phyloP scores from a whole-genome alignment of 2,329 filamentous ascomycete genomes.

The Pseudopithomyces maydicus region DNA sequence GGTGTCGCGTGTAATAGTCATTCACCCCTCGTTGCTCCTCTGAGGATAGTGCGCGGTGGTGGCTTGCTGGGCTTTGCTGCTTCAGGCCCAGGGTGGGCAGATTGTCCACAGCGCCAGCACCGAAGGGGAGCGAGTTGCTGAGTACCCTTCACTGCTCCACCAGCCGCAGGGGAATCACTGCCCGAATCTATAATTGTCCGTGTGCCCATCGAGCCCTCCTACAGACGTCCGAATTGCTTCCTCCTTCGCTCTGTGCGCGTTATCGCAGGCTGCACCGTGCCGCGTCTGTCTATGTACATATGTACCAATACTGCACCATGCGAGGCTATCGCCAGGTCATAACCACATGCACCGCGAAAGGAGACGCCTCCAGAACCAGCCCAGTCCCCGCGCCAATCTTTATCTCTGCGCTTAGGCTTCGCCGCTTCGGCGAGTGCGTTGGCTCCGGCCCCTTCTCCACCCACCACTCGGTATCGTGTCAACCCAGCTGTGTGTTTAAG shows the following conservation, averaged over 20 bases:
- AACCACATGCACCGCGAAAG: not conserved
- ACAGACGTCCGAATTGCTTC: not conserved
- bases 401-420: not conserved
- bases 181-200: not conserved
- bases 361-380: not conserved
- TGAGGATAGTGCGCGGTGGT: conserved; percentile 1
- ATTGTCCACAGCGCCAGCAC: not conserved
- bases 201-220: not conserved
- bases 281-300: too few relatives aligned
- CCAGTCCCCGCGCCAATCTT: too few relatives aligned
- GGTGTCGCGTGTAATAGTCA: not conserved
- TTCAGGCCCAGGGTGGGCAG: not conserved
- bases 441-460: not conserved
- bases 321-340: not conserved
- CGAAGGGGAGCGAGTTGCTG: not conserved
- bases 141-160: not conserved
- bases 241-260: too few relatives aligned
- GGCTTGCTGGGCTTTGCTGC: not conserved
- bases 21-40: conserved; percentile 2
- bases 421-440: not conserved
- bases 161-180: not conserved
- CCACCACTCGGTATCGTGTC: not conserved
- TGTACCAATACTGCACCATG: too few relatives aligned
- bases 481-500: conserved; percentile 1
- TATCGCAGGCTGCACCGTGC: not conserved